Evolutionary conservation across 2,329 filamentous ascomycete genomes (phyloP), one percentile per base, ranked within the genome.

Genomic region (Plectosphaerella sp.): DNA sequence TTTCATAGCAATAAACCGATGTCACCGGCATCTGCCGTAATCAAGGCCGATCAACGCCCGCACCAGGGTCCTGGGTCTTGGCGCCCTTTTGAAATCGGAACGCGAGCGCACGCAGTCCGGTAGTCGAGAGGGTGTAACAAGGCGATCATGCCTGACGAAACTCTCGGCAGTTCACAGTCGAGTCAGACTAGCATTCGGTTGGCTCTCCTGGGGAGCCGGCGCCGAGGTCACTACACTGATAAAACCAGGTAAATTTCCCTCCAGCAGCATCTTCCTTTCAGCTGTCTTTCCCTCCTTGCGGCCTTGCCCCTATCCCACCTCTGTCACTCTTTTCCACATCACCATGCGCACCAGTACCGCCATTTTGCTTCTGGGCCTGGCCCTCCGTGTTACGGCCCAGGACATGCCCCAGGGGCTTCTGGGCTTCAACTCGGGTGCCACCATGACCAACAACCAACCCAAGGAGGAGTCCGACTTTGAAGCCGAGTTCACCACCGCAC

Each of bases 291-390:
- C 15, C 15, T n/a, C 15, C 5, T 18, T 8, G 5, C 37, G 28
- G 3, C 28, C 8, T 12, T 15, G 4, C 15, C 37, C 14, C 37
- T 14, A 39, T 39, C 28, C 37, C 14, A 39, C 37, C 37, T 7
- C 8, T 16, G 37, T n/a, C 37, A 7, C 16, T n/a, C 16, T 11
- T 16, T 43, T 18, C 41, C n/a, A 15, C 35, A 47, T 43, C 41
- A 41, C 47, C 65, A 68, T 35, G 49, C 78, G 78, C 74, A 73
- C 67, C 67, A 57, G 68, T 57, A 65, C 70, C 33, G 55, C 67
- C 36, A 61, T 67, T 45, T 46, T 75, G 47, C 22, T 22, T 22
- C 66, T 68, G 52, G 67, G 70, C 56, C 61, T 66, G 61, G 65
- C 66, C 49, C 66, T 77, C 58, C 72, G 69, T 53, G 59, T 70